phyloP scores from a whole-genome alignment of 1,139 yeast species.

The Magnusiomyces clavatus region DNA sequence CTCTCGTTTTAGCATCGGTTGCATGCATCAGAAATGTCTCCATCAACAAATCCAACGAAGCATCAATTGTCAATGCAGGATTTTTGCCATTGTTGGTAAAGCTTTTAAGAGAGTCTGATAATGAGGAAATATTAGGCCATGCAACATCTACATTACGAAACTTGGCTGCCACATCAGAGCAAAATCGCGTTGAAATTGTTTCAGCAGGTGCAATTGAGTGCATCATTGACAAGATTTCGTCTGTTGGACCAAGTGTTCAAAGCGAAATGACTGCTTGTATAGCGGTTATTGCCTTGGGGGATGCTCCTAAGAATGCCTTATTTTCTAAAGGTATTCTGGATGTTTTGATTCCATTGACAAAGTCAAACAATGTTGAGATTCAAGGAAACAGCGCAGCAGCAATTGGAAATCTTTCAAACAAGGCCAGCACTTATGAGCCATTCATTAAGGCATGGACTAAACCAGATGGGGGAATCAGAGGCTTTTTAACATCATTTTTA shows the following conservation, averaged over 20 bases:
- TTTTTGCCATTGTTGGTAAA: constrained; percentile 84
- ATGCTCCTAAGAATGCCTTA: constrained; percentile 81
- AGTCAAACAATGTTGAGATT: constrained; percentile 83
- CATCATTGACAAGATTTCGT: constrained; percentile 79
- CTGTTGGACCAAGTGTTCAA: constrained; percentile 82
- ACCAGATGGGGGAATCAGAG: constrained; percentile 81
- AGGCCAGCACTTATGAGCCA: constrained; percentile 75
- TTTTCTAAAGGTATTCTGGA: constrained; percentile 80
- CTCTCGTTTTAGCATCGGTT: constrained; percentile 89
- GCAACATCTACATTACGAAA: constrained; percentile 93
- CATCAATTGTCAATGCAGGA: constrained; percentile 91
- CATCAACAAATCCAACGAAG: constrained; percentile 93
- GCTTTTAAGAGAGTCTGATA: constrained; percentile 74
- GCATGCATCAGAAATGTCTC: constrained; percentile 97
- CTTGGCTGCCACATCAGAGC: constrained; percentile 91
- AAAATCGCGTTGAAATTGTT: constrained; percentile 82
- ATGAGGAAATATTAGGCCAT: constrained; percentile 96
- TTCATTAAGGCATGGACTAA: constrained; percentile 72
- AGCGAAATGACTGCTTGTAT: constrained; percentile 95
- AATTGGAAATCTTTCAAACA: constrained; percentile 85
- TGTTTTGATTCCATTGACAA: constrained; percentile 85
- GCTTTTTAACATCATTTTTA: constrained; percentile 73
- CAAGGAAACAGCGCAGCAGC: constrained; percentile 99
- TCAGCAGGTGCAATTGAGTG: constrained; percentile 95
- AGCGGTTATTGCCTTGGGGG: constrained; percentile 94